Base-by-base conservation (phyloP, 2,329 filamentous ascomycete genomes). In the Alternaria consortialis region DNA sequence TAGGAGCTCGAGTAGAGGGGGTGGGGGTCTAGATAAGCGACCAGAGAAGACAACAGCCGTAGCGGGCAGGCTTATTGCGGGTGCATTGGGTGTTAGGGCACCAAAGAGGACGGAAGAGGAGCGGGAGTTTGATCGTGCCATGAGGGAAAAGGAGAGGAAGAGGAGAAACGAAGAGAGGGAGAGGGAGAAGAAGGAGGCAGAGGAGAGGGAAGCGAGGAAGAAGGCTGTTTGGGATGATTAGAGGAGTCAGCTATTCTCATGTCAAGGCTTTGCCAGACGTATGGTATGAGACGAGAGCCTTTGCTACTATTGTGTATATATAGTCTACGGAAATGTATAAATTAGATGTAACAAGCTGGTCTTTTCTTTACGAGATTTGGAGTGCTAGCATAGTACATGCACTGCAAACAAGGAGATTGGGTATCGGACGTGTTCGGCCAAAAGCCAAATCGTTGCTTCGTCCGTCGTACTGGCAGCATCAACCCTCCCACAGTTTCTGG, bases 11-110 rank as follows among this genome's bases (percentile, higher is more conserved):
- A 44, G 44, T 53, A 66, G 76, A 69, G 59, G 77, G 68, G 57
- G 73, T 61, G 61, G 53, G 57, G 59, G 69, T 15, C 66, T 72
- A 31, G 74, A 72, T 13, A 69, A 70, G 70, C 82, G 91, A 39
- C 94, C 93, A 0, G 94, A 97, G 80, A 99, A 97, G 84, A 96
- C 94, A 64, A 96, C 96, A 63, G 92, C 93, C 0, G 93, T 97
- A 39, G 95, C 95, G 5, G 87, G 91, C 63, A 85, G 95, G 60
- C 85, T 99, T 87, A 98, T 99, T 76, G 93, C 93, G 0, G 91
- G 91, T 4, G 93, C 92, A 0, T 81, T 98, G 67, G 95, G 95
- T 1, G 87, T 97, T 56, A 88, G 89, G 73, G 88, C 90, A 34
- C 92, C 93, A 32, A 90, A 88, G 81, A 87, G 90, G 77, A 97